Evolutionary conservation across 805 yeast genomes (phyloP).

Genomic region (Suhomyces canberraensis): DNA sequence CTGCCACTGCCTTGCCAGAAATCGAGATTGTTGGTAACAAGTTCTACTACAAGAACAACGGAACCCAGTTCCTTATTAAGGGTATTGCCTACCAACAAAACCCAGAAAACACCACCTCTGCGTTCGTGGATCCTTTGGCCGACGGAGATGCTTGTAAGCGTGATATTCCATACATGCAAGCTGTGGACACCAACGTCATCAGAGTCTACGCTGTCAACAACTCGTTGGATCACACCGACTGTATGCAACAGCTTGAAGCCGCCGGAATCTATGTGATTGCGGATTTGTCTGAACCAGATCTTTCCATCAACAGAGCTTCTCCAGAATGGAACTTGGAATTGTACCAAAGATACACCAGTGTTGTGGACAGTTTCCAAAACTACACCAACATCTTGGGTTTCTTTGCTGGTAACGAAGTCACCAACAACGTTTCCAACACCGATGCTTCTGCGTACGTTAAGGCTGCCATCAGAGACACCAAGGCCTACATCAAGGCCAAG

Average conservation of each 20-base stretch:
- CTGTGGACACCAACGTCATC: slow-evolving; percentile 62
- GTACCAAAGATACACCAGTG: slow-evolving; percentile 63
- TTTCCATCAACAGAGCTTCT: slow-evolving; percentile 56
- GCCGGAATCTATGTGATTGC: slow-evolving; percentile 92
- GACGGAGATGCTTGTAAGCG: slow-evolving; percentile 59
- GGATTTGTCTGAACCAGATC: slow-evolving; percentile 74
- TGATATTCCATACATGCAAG: slow-evolving; percentile 69
- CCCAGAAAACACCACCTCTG: slow-evolving; percentile 46
- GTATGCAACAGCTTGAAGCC: slow-evolving; percentile 64
- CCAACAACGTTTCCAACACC: slow-evolving; percentile 63
- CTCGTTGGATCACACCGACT: slow-evolving; percentile 59
- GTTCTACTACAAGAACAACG: slow-evolving; percentile 72
- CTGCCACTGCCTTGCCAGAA: slow-evolving; percentile 41
- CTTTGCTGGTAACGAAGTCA: slow-evolving; percentile 85
- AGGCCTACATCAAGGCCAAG: slow-evolving; percentile 56
- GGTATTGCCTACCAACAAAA: slow-evolving; percentile 83
- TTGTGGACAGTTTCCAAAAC: slow-evolving; percentile 64
- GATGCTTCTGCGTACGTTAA: slow-evolving; percentile 78
- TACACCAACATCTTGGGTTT: slow-evolving; percentile 76
- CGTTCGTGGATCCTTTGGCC: slow-evolving; percentile 70
- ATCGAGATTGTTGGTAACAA: slow-evolving; percentile 76
- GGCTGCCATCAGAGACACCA: slow-evolving; percentile 79
- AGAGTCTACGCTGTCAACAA: slow-evolving; percentile 74
- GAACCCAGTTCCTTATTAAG: slow-evolving; percentile 71
- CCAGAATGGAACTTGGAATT: slow-evolving; percentile 66